phyloP scores from a whole-genome alignment of 2,329 filamentous ascomycete genomes.

The Fusarium pseudonygamai region DNA sequence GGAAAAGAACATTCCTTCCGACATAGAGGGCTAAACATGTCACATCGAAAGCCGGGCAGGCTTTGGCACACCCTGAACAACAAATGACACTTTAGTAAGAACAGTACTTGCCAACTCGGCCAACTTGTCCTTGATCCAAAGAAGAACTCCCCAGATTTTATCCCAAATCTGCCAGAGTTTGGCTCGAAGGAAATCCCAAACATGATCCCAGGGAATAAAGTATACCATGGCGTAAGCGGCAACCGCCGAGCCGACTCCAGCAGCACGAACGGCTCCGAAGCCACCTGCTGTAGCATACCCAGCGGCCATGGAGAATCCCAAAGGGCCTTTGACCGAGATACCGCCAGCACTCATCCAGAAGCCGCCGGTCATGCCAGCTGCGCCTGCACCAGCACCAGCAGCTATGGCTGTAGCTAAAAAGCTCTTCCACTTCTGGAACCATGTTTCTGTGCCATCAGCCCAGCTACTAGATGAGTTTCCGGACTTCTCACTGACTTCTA shows the following conservation, averaged over 20 bases:
- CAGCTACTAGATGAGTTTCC: too few relatives aligned
- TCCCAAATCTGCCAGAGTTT: neutral
- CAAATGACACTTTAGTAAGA: neutral
- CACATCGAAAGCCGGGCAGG: neutral
- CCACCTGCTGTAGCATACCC: neutral
- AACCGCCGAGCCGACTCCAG: neutral
- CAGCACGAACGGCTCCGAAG: neutral
- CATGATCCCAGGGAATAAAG: neutral
- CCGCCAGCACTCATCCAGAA: neutral
- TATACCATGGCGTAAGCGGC: neutral
- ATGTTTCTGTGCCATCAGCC: too few relatives aligned
- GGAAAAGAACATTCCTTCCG: neutral
- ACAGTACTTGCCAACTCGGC: neutral
- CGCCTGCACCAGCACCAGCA: too few relatives aligned
- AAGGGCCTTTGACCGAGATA: neutral
- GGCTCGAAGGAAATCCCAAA: neutral
- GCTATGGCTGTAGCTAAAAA: too few relatives aligned
- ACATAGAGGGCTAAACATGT: neutral
- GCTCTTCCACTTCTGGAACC: too few relatives aligned
- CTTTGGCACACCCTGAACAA: neutral
- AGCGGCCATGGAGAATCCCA: neutral
- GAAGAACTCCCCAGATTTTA: neutral
- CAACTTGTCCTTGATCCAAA: neutral
- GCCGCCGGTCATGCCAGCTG: neutral
- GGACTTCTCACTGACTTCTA: too few relatives aligned